Evolutionary conservation across 768 basidiomycete genomes (phyloP).

Genomic region (Suillus paluster): DNA sequence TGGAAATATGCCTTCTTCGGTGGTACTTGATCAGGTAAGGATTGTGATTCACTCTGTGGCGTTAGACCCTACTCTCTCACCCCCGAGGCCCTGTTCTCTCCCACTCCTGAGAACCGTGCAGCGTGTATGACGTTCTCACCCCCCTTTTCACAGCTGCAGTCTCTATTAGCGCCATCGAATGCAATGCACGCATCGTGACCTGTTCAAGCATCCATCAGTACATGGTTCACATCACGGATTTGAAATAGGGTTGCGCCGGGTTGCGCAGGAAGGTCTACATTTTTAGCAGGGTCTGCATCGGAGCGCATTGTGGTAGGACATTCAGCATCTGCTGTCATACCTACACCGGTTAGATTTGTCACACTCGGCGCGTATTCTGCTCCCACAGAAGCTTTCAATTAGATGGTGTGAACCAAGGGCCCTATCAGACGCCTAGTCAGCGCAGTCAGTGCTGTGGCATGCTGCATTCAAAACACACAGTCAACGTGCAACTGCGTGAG

Average conservation of each 20-base stretch:
- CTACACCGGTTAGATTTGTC: not conserved
- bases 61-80: conserved; percentile 3
- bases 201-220: not conserved
- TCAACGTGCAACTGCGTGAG: not conserved
- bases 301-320: not conserved
- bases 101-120: conserved; percentile 21
- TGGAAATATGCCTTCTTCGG: conserved; percentile 17
- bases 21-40: conserved; percentile 31
- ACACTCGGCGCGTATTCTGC: not conserved
- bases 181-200: conserved; percentile 8
- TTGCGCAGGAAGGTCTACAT: conserved; percentile 3
- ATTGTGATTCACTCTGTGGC: not conserved
- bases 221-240: not conserved
- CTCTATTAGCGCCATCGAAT: conserved; percentile 6
- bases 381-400: not conserved
- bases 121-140: conserved; percentile 16
- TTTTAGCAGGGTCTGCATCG: not conserved
- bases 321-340: not conserved
- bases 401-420: not conserved
- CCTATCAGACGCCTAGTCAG: not conserved
- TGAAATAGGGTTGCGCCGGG: not conserved
- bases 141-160: conserved; percentile 2
- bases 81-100: not conserved
- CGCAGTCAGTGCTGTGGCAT: not conserved
- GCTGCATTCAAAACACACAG: not conserved